Conservation (phyloP, 208 protist species). For the Porcisia hertigi region DNA sequence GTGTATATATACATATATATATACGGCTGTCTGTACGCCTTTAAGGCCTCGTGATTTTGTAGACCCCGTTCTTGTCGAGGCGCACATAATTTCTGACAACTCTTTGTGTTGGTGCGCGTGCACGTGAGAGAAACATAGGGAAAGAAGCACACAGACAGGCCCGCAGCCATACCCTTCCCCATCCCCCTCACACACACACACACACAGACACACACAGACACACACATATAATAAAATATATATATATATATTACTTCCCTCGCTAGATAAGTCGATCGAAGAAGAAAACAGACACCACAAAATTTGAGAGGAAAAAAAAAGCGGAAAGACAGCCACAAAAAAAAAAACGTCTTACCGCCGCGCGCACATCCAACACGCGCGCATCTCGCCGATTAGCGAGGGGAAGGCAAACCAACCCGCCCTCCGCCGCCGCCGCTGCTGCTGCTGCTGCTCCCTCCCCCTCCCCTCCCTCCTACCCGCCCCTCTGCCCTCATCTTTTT, state of each 20-base stretch:
- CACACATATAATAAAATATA: not conserved
- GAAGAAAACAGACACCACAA: constrained; percentile 25
- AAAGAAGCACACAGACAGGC: too few species aligned
- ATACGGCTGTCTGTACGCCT: not conserved
- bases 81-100: not conserved
- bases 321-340: too few species aligned
- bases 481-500: not conserved
- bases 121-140: not conserved
- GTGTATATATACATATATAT: too few species aligned
- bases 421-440: too few species aligned
- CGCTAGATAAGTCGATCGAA: not conserved
- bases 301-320: not conserved
- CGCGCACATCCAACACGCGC: too few species aligned
- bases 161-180: not conserved
- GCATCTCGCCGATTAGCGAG: too few species aligned
- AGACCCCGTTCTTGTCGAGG: not conserved
- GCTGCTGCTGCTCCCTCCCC: not conserved
- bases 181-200: not conserved
- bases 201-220: not conserved
- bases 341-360: too few species aligned
- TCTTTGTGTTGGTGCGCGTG: not conserved
- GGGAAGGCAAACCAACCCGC: too few species aligned
- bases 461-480: not conserved
- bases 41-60: not conserved
- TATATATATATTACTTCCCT: not conserved